Conservation (phyloP, 164 flowering plant species). For the Aristolochia contorta region DNA sequence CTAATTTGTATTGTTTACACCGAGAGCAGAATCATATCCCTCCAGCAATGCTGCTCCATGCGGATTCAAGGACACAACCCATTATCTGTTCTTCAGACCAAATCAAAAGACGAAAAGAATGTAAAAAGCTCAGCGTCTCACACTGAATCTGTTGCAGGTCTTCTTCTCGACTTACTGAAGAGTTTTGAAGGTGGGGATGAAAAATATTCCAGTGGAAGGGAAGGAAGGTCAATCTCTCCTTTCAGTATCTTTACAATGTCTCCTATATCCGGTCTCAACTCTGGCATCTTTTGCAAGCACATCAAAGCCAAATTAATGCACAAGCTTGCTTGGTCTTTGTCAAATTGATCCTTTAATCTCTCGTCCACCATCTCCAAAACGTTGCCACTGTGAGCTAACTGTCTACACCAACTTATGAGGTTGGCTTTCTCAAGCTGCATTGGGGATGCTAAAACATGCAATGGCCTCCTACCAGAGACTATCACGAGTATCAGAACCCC, state of each 20-base stretch:
- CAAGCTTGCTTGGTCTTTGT: constrained; percentile 57
- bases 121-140: constrained; percentile 12
- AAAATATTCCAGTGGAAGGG: constrained; percentile 69
- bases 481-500: constrained; percentile 90
- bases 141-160: constrained; percentile 31
- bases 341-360: constrained; percentile 46
- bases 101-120: neutral
- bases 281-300: constrained; percentile 89
- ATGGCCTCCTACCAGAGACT: constrained; percentile 87
- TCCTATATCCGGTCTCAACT: constrained; percentile 73
- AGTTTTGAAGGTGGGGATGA: constrained; percentile 81
- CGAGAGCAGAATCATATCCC: constrained; percentile 1
- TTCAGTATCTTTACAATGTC: constrained; percentile 74
- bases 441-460: constrained; percentile 83
- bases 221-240: constrained; percentile 81
- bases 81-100: neutral
- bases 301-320: constrained; percentile 77
- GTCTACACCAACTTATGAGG: constrained; percentile 86
- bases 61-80: neutral
- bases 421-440: constrained; percentile 97
- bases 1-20: neutral
- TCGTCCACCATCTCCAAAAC: constrained; percentile 76
- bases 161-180: constrained; percentile 49
- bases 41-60: neutral
- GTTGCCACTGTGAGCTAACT: constrained; percentile 68